Evolutionary conservation across 2,329 filamentous ascomycete genomes (phyloP), one percentile per base, ranked within the genome.

Genomic region (Ophiocordyceps camponoti-rufipedis): DNA sequence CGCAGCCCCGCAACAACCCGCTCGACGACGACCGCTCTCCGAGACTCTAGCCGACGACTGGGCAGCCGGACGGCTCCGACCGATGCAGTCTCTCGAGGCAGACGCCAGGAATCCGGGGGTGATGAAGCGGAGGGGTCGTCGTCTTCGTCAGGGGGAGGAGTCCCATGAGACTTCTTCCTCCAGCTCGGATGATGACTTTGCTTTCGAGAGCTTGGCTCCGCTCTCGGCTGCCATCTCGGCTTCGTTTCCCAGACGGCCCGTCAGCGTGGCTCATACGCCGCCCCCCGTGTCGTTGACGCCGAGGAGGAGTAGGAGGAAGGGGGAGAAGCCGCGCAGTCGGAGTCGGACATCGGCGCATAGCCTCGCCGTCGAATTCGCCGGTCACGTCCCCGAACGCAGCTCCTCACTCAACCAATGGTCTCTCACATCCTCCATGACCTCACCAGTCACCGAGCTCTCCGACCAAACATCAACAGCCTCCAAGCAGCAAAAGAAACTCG

Each of bases 341-440:
- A 29, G 4, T 44, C 47, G 2, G 35, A 48, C 16, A 10, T 23
- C 10, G 13, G 42, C n/a, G 18, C 28, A 33, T 7, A 11, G 29
- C 11, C 42, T 43, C 9, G 32, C 42, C 11, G 23, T 43, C 29
- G 47, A 48, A 13, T 18, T 46, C 11, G 23, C 44, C 2, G 46
- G 44, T n/a, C 41, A 46, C 33, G 33, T 48, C 7, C 46, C 50
- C 6, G 33, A 42, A 10, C 44, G 48, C 10, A 46, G 14, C 4
- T 49, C 46, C 11, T 48, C 49, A 2, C 50, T 61, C 16, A 58
- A 60, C 9, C 60, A 62, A 16, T 65, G 59, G 57, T 70, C 67
- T 5, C 54, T 64, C 10, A n/a, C 33, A 38, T 64, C 65, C 3
- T 70, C 67, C 0, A 57, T 63, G 9, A 65, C 66, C 12, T 63